These are phyloP conservation scores for Microbotryum saponariae DNA, from an alignment of 1,284 basidiomycete genomes.

Conservation along the genomic window DNA sequence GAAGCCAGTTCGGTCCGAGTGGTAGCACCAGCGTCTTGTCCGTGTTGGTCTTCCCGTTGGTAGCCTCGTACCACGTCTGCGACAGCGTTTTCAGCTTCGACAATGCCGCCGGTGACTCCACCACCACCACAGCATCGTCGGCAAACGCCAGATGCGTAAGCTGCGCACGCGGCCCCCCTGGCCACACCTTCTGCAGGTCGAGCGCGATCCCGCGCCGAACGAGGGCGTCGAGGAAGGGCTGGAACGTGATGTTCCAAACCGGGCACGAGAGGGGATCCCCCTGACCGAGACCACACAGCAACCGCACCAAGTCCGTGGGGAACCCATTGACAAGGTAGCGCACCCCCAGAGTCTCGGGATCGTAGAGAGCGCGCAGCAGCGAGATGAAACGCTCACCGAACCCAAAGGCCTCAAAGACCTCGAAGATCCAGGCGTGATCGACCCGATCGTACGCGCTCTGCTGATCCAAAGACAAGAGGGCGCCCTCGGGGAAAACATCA, in stretches of 20 bases:
- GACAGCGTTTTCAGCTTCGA: neutral
- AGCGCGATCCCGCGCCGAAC: neutral
- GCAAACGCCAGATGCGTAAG: conserved; percentile 3
- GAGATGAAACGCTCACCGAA: neutral
- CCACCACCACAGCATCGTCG: neutral
- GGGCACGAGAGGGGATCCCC: conserved; percentile 6
- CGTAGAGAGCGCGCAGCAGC: conserved; percentile 1
- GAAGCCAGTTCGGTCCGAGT: too few relatives aligned
- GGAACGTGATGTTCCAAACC: conserved; percentile 3
- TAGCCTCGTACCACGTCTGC: neutral
- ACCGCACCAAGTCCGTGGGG: neutral
- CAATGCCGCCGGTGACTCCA: neutral
- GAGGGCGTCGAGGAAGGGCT: conserved; percentile 10
- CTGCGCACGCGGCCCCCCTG: neutral
- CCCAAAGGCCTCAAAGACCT: neutral
- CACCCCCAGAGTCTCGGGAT: neutral
- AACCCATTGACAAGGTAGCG: conserved; percentile 8
- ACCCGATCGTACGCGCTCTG: conserved; percentile 4
- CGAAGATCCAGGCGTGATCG: conserved; percentile 7
- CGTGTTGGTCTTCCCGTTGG: too few relatives aligned
- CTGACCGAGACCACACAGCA: conserved; percentile 3
- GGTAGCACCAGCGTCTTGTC: too few relatives aligned
- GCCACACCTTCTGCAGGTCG: too few relatives aligned
- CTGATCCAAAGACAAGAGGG: neutral
- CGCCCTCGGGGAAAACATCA: neutral